Evolutionary conservation across 106 monocot genomes (phyloP), one percentile per base, ranked within the genome.

Genomic region (Acorus calamus): DNA sequence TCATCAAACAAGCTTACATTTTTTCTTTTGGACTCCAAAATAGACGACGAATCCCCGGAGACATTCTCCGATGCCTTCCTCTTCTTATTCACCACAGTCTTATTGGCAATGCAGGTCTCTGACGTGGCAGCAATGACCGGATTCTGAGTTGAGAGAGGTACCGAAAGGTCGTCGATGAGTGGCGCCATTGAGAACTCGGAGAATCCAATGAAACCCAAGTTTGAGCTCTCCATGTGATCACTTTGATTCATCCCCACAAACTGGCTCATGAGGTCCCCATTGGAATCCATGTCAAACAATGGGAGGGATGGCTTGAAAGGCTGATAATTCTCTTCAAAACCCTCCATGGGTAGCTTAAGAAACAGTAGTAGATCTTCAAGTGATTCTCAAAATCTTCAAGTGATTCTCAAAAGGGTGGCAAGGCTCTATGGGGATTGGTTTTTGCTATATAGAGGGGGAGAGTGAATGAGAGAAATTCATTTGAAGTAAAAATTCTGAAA

Each of bases 221-320:
- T 10, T 0, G 57, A 8, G 7, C 61, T 59, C 46, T 67, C 70
- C 52, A 75, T 71, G 60, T 51, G 28, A 28, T 28, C 63, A 57
- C 28, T 28, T 28, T 28, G 28, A 28, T 28, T 28, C 28, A 28
- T 28, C 28, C 28, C 28, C 28, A 28, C 28, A 28, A 28, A 28
- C 28, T 28, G 28, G 28, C 28, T 28, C 28, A 28, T 28, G 28
- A 28, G 28, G 28, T 28, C 28, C 28, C 28, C 28, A 28, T 55
- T 65, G 12, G 68, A 46, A 3, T 73, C 81, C 57, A 74, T 65
- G 6, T 76, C 76, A 9, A 66, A 63, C 57, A 62, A 62, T 52
- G 74, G 59, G 28, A 62, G 48, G 14, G 71, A 72, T 28, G 62
- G 61, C 44, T 61, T 73, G 8, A 69, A 53, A 8, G 51, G 47